phyloP scores from a whole-genome alignment of 2,329 filamentous ascomycete species.

The Exophiala mesophila region DNA sequence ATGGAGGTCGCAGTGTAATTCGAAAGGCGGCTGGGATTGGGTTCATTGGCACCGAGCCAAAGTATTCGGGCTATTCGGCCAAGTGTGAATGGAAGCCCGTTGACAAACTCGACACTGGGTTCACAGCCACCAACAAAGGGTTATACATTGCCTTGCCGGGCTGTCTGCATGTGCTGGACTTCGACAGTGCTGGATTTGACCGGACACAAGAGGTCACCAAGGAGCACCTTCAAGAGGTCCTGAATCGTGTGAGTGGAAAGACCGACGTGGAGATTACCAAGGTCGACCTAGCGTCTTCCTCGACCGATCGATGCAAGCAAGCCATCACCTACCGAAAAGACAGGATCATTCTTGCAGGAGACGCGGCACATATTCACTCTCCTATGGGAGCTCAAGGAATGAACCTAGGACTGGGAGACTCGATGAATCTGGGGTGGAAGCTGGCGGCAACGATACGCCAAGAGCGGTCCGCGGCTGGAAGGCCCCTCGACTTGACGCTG shows the following conservation, averaged over 20 bases:
- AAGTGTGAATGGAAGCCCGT: conserved; percentile 33
- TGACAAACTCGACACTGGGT: conserved; percentile 27
- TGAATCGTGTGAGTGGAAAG: conserved; percentile 10
- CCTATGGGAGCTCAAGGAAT: conserved; percentile 32
- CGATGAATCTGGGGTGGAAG: conserved; percentile 36
- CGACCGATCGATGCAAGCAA: conserved; percentile 15
- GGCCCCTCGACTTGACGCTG: conserved; percentile 17
- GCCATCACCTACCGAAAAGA: conserved; percentile 27
- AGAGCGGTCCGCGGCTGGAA: conserved; percentile 10
- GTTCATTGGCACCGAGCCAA: conserved; percentile 35
- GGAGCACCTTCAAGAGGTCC: conserved; percentile 24
- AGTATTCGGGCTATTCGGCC: conserved; percentile 35
- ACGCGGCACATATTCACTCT: conserved; percentile 33
- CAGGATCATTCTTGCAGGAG: conserved; percentile 32
- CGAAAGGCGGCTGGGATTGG: conserved; percentile 36
- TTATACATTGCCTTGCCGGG: conserved; percentile 30
- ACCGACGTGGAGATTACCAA: conserved; percentile 12
- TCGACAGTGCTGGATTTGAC: conserved; percentile 12
- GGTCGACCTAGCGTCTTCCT: conserved; percentile 11
- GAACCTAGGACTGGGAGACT: conserved; percentile 34
- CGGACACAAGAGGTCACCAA: conserved; percentile 22
- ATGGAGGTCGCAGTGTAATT: conserved; percentile 38
- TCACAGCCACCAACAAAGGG: conserved; percentile 26
- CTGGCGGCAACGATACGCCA: conserved; percentile 27
- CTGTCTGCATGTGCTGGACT: conserved; percentile 22